phyloP scores from a whole-genome alignment of 2,329 filamentous ascomycete genomes.

The Aspergillus sp. region DNA sequence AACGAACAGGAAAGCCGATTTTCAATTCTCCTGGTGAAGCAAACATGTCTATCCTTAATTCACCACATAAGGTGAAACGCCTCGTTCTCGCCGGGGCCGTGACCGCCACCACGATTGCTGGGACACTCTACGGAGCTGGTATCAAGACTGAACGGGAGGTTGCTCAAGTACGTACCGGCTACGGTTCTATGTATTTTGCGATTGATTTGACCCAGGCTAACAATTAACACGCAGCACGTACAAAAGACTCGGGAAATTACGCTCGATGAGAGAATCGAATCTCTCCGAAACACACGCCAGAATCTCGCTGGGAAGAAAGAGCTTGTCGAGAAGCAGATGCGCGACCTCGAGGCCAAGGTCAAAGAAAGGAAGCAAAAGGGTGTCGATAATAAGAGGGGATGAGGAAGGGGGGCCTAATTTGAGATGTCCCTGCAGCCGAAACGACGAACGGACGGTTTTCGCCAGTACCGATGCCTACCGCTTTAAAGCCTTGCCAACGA shows the following conservation, averaged over 20 bases:
- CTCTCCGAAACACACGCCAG: conserved; percentile 52
- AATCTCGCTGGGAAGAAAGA: conserved; percentile 52
- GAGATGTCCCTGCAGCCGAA: not conserved
- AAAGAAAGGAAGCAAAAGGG: conserved; percentile 41
- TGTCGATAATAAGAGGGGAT: conserved; percentile 27
- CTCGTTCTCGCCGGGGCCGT: conserved; percentile 57
- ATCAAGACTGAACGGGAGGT: conserved; percentile 56
- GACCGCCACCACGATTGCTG: conserved; percentile 56
- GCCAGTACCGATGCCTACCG: not conserved
- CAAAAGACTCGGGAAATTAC: conserved; percentile 52
- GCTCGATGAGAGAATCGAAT: conserved; percentile 55
- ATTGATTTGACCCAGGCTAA: not conserved
- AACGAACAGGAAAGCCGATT: not conserved
- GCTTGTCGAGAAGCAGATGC: conserved; percentile 58
- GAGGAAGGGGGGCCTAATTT: conserved; percentile 4
- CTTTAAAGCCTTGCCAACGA: not conserved
- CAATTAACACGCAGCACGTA: conserved; percentile 34
- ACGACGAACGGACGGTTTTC: no score
- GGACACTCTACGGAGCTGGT: conserved; percentile 60
- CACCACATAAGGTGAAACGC: conserved; percentile 45
- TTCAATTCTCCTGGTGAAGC: conserved; percentile 2
- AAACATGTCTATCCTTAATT: conserved; percentile 23
- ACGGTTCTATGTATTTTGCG: no score
- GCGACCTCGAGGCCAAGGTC: conserved; percentile 47
- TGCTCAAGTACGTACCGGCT: conserved; percentile 46